A percentile compares a stretch with the other conserved stretches of the same genome.
Conservation (phyloP, 495 filamentous ascomycete species). For the Penicillium maclennaniae region DNA sequence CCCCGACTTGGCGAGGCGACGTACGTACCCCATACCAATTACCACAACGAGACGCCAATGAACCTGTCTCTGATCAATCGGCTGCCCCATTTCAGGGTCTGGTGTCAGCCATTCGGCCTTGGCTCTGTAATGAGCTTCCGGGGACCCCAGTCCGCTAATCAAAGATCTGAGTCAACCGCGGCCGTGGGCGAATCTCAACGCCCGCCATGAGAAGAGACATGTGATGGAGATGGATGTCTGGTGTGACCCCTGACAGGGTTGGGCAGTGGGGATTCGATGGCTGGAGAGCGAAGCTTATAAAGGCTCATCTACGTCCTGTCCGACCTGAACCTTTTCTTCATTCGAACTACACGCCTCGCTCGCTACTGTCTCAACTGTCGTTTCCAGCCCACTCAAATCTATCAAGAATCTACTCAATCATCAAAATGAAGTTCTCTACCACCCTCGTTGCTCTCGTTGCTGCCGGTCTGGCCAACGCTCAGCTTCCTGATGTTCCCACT, state of each 20-base stretch:
- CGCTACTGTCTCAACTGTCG: conserved; percentile 26
- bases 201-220: conserved; percentile 12
- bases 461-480: conserved; percentile 36
- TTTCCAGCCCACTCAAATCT: conserved; percentile 15
- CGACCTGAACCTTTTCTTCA: background rate
- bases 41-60: background rate
- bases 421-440: conserved; percentile 42
- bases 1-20: conserved; percentile 6
- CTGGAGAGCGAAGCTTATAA: conserved; percentile 21
- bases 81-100: conserved; percentile 4
- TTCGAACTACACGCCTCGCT: conserved; percentile 13
- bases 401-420: conserved; percentile 1
- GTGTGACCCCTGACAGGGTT: conserved; percentile 12
- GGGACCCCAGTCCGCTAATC: conserved; percentile 6
- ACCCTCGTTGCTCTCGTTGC: conserved; percentile 33
- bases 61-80: conserved; percentile 3
- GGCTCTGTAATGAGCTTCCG: conserved; percentile 12
- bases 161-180: conserved; percentile 21
- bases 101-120: conserved; percentile 13
- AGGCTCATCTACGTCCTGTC: conserved; percentile 9
- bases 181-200: conserved; percentile 4
- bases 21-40: conserved; percentile 2
- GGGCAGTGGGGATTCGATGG: background rate
- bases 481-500: conserved; percentile 37
- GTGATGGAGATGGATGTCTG: conserved; percentile 12